Evolutionary conservation across 2,329 filamentous ascomycete genomes (phyloP), one percentile per base, ranked within the genome.

Genomic region (Aciculosporium take): DNA sequence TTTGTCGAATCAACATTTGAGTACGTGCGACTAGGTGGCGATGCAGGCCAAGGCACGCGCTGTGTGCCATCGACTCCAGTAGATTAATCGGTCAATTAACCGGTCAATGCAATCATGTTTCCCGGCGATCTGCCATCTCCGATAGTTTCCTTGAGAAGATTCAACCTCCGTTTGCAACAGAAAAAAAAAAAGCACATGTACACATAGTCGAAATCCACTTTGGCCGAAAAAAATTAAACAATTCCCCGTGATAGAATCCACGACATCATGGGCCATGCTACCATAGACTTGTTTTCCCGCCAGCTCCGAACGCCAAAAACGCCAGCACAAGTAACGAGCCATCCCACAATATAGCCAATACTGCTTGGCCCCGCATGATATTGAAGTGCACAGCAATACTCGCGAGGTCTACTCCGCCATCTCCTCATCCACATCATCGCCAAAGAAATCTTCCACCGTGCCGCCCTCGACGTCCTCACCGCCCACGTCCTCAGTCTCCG

Each of bases 371-470:
- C 37, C 13, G 20, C 20, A 25, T 4, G n/a, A 7, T 15, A 32
- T 13, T 12, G 15, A 10, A 32, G 12, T 4, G 7, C 8, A 18
- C 12, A 4, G 10, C 13, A 36, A 27, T 12, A n/a, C 8, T 12
- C 33, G 27, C 27, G 7, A 3, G 10, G n/a, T n/a, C 23, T 59
- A 53, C 45, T 71, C 70, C 20, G 67, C 72, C 65, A 74, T 71
- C 39, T 76, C 74, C 54, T 76, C 67, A 47, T 74, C 70, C 37
- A 65, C 67, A 50, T 73, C 68, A 32, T 66, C 66, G 3, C 65
- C 71, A 44, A 73, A 72, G 36, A 75, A 63, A 49, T 76, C 73
- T 39, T 72, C 72, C 37, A 71, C 63, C 1, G 66, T 69, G 3
- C 68, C 68, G 2, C 63, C 64, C 45, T 69, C 69, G 24, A 67